Evolutionary conservation across 208 protist species (phyloP).

Genomic region (Trypanosoma avium): DNA sequence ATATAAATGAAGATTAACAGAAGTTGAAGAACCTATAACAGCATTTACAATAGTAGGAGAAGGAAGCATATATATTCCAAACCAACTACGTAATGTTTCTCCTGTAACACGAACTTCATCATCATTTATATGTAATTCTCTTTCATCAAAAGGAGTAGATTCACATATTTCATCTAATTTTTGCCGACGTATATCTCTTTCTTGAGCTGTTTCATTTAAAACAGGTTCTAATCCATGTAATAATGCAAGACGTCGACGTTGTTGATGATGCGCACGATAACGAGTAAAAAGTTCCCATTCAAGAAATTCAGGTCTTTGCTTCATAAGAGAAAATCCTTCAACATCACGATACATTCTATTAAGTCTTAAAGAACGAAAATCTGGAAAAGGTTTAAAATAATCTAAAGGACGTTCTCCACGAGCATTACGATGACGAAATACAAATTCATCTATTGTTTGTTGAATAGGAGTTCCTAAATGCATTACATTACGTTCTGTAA

Average conservation of each 20-base stretch:
- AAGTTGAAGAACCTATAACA: conserved; percentile 33
- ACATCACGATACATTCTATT: conserved; percentile 83
- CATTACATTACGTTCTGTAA: conserved; percentile 74
- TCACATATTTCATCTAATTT: conserved; percentile 84
- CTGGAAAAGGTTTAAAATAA: conserved; percentile 88
- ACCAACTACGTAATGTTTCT: conserved; percentile 83
- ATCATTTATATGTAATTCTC: conserved; percentile 39
- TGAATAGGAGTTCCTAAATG: conserved; percentile 81
- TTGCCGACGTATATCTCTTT: conserved; percentile 66
- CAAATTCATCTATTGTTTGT: conserved; percentile 83
- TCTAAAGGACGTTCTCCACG: conserved; percentile 83
- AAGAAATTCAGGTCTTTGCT: conserved; percentile 76
- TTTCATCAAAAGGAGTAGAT: conserved; percentile 73
- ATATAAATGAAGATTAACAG: conserved; percentile 59
- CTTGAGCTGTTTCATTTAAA: conserved; percentile 78
- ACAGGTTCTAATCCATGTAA: conserved; percentile 85
- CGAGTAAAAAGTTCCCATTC: conserved; percentile 91
- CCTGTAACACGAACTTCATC: conserved; percentile 66
- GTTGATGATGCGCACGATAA: conserved; percentile 87
- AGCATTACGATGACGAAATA: conserved; percentile 80
- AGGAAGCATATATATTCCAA: conserved; percentile 85
- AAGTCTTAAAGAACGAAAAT: conserved; percentile 74
- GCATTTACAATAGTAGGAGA: conserved; percentile 77
- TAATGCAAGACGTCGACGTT: conserved; percentile 80
- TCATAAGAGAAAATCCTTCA: conserved; percentile 86